phyloP scores from a whole-genome alignment of 106 monocot species.

The Vanilla planifolia region DNA sequence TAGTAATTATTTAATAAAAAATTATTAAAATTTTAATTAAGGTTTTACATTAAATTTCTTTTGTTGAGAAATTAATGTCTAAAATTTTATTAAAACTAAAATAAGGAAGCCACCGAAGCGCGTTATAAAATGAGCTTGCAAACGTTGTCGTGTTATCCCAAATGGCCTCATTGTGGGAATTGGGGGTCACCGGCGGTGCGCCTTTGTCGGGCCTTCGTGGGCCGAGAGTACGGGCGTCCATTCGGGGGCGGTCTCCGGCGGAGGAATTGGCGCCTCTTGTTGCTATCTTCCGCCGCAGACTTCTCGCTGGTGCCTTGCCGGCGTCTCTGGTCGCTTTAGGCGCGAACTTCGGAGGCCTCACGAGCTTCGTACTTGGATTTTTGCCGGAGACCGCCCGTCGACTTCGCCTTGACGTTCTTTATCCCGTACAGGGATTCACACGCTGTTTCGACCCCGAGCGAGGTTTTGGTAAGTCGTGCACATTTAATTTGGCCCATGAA shows the following conservation, averaged over 20 bases:
- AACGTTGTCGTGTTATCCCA: too few species aligned
- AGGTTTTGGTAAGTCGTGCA: conserved; percentile 58
- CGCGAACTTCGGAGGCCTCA: conserved; percentile 77
- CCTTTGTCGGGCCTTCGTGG: not conserved
- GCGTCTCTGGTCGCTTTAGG: conserved; percentile 70
- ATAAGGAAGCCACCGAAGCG: too few species aligned
- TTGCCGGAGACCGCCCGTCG: conserved; percentile 44
- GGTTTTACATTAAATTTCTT: too few species aligned
- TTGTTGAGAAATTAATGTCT: too few species aligned
- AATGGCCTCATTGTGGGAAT: not conserved
- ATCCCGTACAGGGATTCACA: conserved; percentile 73
- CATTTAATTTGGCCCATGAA: not conserved
- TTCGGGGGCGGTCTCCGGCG: conserved; percentile 13
- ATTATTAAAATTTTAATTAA: too few species aligned
- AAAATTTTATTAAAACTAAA: too few species aligned
- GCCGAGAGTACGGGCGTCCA: conserved; percentile 1
- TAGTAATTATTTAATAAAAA: too few species aligned
- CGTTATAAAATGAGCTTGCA: too few species aligned
- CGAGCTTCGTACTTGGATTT: conserved; percentile 73
- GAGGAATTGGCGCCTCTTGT: conserved; percentile 41
- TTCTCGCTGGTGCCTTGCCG: conserved; percentile 36
- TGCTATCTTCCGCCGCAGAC: conserved; percentile 54
- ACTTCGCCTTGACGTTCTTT: conserved; percentile 70
- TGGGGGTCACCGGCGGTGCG: not conserved
- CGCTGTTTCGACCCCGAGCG: conserved; percentile 54